Percentiles rank a stretch among this genome's conserved stretches.
Conservation (phyloP, 2,329 filamentous ascomycete species). For the Aplosporella prunicola region DNA sequence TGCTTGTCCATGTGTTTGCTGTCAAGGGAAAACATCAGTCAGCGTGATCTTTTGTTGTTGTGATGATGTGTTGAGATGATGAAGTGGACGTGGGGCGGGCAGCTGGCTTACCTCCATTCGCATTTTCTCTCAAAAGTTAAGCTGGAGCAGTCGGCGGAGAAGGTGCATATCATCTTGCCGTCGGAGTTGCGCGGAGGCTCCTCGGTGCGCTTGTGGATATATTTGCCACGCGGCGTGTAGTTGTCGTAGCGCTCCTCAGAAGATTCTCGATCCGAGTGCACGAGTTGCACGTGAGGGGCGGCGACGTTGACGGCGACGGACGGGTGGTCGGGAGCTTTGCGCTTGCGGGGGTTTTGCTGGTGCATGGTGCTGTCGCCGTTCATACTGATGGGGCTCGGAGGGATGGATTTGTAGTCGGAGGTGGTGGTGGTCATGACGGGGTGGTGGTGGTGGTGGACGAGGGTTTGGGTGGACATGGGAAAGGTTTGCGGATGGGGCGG, state of each 20-base stretch:
- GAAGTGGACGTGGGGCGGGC: conserved; percentile 4
- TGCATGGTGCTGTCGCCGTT: conserved; percentile 5
- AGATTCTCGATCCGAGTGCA: not conserved
- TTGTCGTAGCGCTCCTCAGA: conserved; percentile 9
- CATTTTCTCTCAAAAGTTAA: conserved; percentile 72
- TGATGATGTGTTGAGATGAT: conserved; percentile 8
- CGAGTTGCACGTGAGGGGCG: too few species aligned
- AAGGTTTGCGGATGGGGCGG: too few species aligned
- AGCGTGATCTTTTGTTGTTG: conserved; percentile 14
- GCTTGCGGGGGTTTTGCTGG: conserved; percentile 8
- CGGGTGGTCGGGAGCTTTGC: conserved; percentile 9
- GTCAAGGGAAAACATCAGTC: conserved; percentile 7
- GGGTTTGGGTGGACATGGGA: too few species aligned
- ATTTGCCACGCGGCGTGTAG: conserved; percentile 23
- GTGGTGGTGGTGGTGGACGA: too few species aligned
- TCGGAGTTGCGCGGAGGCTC: conserved; percentile 55
- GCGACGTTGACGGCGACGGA: conserved; percentile 1
- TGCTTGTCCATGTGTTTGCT: conserved; percentile 99
- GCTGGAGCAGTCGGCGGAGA: conserved; percentile 56
- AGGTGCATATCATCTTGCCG: conserved; percentile 68
- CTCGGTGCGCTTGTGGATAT: conserved; percentile 31
- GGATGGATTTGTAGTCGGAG: too few species aligned
- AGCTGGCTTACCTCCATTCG: conserved; percentile 75
- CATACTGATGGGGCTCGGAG: conserved; percentile 5
- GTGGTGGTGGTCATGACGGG: too few species aligned